These are phyloP conservation scores for Tulasnella sp. DNA, from an alignment of 768 basidiomycete species.

Conservation along the genomic window DNA sequence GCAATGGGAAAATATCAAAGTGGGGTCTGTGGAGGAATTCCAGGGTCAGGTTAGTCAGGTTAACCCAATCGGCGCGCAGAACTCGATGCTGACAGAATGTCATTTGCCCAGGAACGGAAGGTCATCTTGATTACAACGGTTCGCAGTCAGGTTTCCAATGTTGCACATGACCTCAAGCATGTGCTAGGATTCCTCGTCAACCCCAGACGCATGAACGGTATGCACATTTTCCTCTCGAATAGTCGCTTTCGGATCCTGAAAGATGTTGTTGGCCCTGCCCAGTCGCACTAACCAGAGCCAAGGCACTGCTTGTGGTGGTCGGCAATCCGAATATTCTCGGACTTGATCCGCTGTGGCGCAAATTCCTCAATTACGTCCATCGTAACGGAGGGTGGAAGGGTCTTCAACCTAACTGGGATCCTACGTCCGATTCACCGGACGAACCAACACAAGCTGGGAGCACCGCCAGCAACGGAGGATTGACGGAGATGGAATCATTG, in stretches of 20 bases:
- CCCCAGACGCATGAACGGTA: conserved; percentile 25
- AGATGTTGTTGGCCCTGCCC: conserved; percentile 33
- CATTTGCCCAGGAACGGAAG: conserved; percentile 3
- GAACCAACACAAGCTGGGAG: not conserved
- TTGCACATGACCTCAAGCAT: conserved; percentile 10
- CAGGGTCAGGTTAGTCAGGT: conserved; percentile 45
- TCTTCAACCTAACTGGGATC: conserved; percentile 11
- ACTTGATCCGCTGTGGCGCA: conserved; percentile 19
- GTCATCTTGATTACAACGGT: conserved; percentile 23
- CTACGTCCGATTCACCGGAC: not conserved
- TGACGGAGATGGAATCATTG: conserved; percentile 7
- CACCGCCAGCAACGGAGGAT: not conserved
- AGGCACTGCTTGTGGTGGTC: conserved; percentile 26
- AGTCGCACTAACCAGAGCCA: conserved; percentile 28
- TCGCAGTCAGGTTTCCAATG: not conserved
- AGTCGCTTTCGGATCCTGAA: conserved; percentile 50
- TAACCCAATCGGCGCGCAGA: conserved; percentile 42
- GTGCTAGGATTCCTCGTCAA: conserved; percentile 25
- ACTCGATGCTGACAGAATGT: conserved; percentile 47
- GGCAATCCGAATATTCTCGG: conserved; percentile 20
- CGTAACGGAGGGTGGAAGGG: conserved; percentile 6
- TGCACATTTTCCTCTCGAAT: not conserved
- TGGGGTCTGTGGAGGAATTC: conserved; percentile 65
- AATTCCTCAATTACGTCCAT: conserved; percentile 6
- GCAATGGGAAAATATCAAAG: conserved; percentile 44